Evolutionary conservation across 257 asterid species (phyloP).

Genomic region (Solanum neorickii): DNA sequence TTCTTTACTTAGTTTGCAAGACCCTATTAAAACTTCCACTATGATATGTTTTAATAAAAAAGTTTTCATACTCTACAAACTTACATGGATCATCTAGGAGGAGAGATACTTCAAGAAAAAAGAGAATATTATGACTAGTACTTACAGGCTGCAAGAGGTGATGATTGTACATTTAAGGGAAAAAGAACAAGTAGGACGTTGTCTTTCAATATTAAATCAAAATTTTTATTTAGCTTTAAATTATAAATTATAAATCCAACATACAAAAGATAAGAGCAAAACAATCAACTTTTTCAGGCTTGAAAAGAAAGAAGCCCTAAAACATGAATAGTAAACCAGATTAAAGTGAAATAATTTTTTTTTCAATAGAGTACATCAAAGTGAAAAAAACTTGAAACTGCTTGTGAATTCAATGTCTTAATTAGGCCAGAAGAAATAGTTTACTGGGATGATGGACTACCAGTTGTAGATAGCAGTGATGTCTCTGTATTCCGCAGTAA

Average conservation of each 20-base stretch:
- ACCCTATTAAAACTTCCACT: not conserved
- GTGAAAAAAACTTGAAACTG: not conserved
- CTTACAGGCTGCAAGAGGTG: not conserved
- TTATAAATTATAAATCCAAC: not conserved
- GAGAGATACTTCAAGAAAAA: not conserved
- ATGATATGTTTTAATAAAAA: not conserved
- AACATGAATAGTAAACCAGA: not conserved
- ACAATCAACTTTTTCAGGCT: not conserved
- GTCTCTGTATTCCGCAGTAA: conserved; percentile 75
- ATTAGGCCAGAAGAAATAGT: not conserved
- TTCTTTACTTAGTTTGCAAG: not conserved
- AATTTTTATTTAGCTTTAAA: not conserved
- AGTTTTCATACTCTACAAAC: not conserved
- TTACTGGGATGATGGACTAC: conserved; percentile 21
- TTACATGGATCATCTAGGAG: not conserved
- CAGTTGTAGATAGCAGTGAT: conserved; percentile 86
- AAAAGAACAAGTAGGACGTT: not conserved
- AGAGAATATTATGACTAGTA: not conserved
- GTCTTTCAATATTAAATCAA: not conserved
- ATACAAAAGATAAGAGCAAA: not conserved
- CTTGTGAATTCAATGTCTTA: not conserved
- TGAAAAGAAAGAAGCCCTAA: not conserved
- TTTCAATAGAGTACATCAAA: not conserved
- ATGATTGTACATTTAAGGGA: not conserved
- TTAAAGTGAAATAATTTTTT: not conserved